A percentile compares a stretch with the other conserved stretches of the same genome.
phyloP scores from a whole-genome alignment of 352 stramenopile species.

The Lagenidium giganteum region DNA sequence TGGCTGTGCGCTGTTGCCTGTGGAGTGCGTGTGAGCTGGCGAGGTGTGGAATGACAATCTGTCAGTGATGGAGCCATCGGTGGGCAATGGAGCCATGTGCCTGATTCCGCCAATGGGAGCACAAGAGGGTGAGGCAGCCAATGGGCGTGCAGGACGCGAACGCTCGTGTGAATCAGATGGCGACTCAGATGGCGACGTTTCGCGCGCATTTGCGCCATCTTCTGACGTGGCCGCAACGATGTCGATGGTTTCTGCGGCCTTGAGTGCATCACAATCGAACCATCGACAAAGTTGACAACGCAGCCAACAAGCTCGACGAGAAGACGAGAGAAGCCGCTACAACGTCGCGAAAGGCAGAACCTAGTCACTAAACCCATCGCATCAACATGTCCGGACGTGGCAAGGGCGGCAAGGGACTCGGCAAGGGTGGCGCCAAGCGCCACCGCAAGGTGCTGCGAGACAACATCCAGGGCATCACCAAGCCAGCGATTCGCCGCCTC shows the following conservation, averaged over 20 bases:
- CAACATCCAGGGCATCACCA: constrained; percentile 98
- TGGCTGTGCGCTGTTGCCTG: constrained; percentile 24
- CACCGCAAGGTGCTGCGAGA: constrained; percentile 96
- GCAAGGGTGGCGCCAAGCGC: constrained; percentile 95
- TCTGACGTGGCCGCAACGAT: too few species aligned
- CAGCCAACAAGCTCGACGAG: constrained; percentile 2
- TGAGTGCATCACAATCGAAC: too few species aligned
- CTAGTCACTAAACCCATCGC: constrained; percentile 38
- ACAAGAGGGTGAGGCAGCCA: constrained; percentile 17
- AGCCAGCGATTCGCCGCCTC: constrained; percentile 77
- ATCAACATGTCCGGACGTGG: constrained; percentile 85
- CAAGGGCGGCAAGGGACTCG: constrained; percentile 84
- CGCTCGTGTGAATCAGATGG: too few species aligned
- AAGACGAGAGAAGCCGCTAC: constrained; percentile 6
- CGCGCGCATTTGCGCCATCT: too few species aligned
- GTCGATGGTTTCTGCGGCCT: too few species aligned
- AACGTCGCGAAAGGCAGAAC: constrained; percentile 7
- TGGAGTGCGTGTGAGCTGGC: too few species aligned
- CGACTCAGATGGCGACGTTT: too few species aligned
- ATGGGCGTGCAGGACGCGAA: too few species aligned
- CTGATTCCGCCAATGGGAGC: constrained; percentile 64
- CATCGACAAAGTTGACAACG: background rate
- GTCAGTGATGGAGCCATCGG: too few species aligned
- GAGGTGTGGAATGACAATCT: too few species aligned
- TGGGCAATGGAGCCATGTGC: too few species aligned